Percentiles rank a stretch among this genome's conserved stretches.
phyloP scores from a whole-genome alignment of 176 grass and related monocot species.

The Metroxylon sagu region DNA sequence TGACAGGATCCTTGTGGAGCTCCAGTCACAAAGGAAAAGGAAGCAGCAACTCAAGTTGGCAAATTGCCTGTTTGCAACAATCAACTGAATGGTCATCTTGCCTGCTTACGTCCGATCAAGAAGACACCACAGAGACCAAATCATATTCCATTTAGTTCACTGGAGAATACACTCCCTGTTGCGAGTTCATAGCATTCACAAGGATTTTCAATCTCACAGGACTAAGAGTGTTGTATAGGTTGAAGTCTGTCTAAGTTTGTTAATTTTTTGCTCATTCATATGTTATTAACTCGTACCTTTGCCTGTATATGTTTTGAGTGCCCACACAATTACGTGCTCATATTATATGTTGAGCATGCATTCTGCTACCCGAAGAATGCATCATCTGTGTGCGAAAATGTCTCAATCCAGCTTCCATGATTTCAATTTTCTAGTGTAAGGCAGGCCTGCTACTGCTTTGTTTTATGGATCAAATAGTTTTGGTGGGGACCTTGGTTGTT shows the following conservation, averaged over 20 bases:
- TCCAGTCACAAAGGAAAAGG: constrained; percentile 58
- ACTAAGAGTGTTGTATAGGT: not conserved
- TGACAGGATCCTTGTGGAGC: constrained; percentile 70
- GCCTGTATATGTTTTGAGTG: not conserved
- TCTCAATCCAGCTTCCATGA: too few species aligned
- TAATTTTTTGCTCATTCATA: not conserved
- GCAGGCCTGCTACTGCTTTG: too few species aligned
- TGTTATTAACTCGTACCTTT: not conserved
- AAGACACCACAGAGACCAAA: constrained; percentile 29
- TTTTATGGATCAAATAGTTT: too few species aligned
- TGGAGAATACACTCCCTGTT: constrained; percentile 44
- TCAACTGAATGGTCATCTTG: constrained; percentile 47
- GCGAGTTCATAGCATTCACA: not conserved
- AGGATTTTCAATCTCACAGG: not conserved
- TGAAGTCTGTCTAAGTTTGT: not conserved
- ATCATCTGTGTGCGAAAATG: too few species aligned
- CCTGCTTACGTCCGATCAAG: constrained; percentile 53
- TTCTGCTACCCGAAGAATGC: too few species aligned
- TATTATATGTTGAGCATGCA: too few species aligned
- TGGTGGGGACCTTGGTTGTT: too few species aligned
- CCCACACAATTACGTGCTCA: too few species aligned
- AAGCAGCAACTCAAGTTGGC: constrained; percentile 41
- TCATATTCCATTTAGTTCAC: constrained; percentile 55
- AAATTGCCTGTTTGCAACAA: constrained; percentile 61
- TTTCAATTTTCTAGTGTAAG: too few species aligned